These are phyloP conservation scores for Reutealis trisperma DNA, from an alignment of 345 rosid species.

Conservation along the genomic window DNA sequence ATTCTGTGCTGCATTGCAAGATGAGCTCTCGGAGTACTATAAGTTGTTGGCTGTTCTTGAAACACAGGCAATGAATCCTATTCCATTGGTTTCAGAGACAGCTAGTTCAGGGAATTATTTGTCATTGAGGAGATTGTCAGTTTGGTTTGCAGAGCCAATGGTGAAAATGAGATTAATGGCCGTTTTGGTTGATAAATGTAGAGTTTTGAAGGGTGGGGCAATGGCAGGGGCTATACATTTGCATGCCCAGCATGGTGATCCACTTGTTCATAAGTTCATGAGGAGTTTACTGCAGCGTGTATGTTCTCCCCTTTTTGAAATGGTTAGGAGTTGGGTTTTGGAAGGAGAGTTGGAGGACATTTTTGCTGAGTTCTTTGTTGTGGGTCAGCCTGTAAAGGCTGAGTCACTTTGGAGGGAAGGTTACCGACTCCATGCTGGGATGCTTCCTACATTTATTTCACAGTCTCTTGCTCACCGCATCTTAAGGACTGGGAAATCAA, in stretches of 20 bases:
- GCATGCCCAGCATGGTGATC: slow-evolving; percentile 96
- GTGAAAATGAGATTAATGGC: slow-evolving; percentile 99
- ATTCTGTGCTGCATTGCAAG: slow-evolving; percentile 93
- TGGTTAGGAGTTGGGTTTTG: slow-evolving; percentile 99
- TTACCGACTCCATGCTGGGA: slow-evolving; percentile 75
- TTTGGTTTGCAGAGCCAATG: slow-evolving; percentile 92
- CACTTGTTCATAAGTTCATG: slow-evolving; percentile 89
- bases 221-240: slow-evolving; percentile 97
- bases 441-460: slow-evolving; percentile 94
- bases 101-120: slow-evolving; percentile 70
- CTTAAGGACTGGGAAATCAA: slow-evolving; percentile 95
- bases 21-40: slow-evolving; percentile 82
- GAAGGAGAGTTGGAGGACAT: slow-evolving; percentile 98
- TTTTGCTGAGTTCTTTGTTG: slow-evolving; percentile 85
- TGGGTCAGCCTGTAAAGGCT: slow-evolving; percentile 90
- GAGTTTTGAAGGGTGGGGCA: slow-evolving; percentile 88
- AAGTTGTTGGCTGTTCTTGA: slow-evolving; percentile 87
- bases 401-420: slow-evolving; percentile 99
- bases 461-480: slow-evolving; percentile 85
- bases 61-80: slow-evolving; percentile 88
- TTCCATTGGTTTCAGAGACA: slow-evolving; percentile 76
- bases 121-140: slow-evolving; percentile 80
- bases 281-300: slow-evolving; percentile 74
- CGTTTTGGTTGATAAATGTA: slow-evolving; percentile 90
- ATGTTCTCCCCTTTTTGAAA: slow-evolving; percentile 93